Base-by-base conservation (phyloP, 352 stramenopile genomes). In the Thraustochytrium sp. region DNA sequence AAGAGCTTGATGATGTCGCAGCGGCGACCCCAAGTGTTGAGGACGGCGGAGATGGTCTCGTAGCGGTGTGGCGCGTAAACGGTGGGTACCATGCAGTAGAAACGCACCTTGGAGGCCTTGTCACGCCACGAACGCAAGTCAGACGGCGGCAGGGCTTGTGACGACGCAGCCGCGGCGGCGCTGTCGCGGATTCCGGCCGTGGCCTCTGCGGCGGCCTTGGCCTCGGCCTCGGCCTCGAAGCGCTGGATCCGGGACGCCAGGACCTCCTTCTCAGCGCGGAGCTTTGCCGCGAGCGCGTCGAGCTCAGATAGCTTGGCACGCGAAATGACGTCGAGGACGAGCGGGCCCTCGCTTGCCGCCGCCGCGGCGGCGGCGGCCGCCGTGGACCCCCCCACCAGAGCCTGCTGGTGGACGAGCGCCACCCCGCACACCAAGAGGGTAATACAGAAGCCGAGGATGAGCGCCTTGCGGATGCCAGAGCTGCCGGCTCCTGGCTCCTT, bases 1-100 rank as follows among this genome's bases (percentile, higher is more conserved):
- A 84, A 84, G 44, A 84, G 42, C 59, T 84, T 84, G 55, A 84
- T 51, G 21, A 84, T 5, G 29, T 84, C 75, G 59, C 75, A 84
- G 21, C 75, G 54, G 34, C 34, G 85, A 9, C 75, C 75, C 75
- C 75, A 84, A 1, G 75, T 84, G 21, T 11, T 21, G 5, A 83
- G 1, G 21, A 84, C 61, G 18, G 75, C 75, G 8, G 23, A 3
- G 38, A 84, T 83, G 9, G 53, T 75, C 23, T 53, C 59, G 8
- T 63, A n/a, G 26, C 61, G 55, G 31, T 84, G 55, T 29, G 3
- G 54, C 23, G 53, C 34, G 49, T 61, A 84, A 38, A 84, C 84
- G 29, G 75, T 63, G 3, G 75, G 75, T 1, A 84, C 75, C 75
- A 84, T 84, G 61, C 75, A 84, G 34, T 84, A 84, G 29, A 84